Evolutionary conservation across 1,284 basidiomycete genomes (phyloP).

Genomic region (Xerocomus minutiporus): DNA sequence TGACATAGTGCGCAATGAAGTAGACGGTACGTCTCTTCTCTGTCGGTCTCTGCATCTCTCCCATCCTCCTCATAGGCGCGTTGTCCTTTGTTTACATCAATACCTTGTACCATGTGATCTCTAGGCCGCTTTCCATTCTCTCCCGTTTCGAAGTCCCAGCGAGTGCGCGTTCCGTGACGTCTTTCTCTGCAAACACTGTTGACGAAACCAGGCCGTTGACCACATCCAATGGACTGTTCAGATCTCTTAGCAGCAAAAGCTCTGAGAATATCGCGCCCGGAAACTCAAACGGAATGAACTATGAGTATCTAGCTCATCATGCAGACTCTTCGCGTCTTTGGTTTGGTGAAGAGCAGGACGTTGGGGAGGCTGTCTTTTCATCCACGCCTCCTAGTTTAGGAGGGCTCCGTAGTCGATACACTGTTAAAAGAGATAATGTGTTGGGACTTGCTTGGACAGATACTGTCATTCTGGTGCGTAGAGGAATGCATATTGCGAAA

Average conservation of each 20-base stretch:
- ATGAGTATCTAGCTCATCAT: constrained; percentile 2
- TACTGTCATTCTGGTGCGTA: constrained; percentile 26
- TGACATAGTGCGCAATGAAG: constrained; percentile 39
- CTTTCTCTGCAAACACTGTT: constrained; percentile 17
- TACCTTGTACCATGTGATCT: constrained; percentile 26
- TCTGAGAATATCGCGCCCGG: constrained; percentile 34
- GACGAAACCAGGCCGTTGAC: constrained; percentile 29
- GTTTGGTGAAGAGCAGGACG: constrained; percentile 26
- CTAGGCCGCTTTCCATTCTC: constrained; percentile 32
- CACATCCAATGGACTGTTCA: constrained; percentile 54
- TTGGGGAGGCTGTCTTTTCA: constrained; percentile 18
- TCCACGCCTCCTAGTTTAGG: constrained; percentile 9
- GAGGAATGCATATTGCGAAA: background rate
- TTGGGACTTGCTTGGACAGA: constrained; percentile 28
- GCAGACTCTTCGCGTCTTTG: constrained; percentile 22
- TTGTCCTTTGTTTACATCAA: constrained; percentile 25
- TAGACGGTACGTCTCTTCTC: constrained; percentile 40
- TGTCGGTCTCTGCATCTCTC: constrained; percentile 9
- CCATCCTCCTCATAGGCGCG: constrained; percentile 28
- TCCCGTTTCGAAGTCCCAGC: constrained; percentile 18
- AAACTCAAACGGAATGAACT: background rate
- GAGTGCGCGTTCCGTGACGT: constrained; percentile 16
- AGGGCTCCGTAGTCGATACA: constrained; percentile 23
- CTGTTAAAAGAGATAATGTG: constrained; percentile 21
- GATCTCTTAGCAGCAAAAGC: constrained; percentile 35